These are phyloP conservation scores for Phytophthora citrophthora DNA, from an alignment of 352 stramenopile species.

Conservation along the genomic window DNA sequence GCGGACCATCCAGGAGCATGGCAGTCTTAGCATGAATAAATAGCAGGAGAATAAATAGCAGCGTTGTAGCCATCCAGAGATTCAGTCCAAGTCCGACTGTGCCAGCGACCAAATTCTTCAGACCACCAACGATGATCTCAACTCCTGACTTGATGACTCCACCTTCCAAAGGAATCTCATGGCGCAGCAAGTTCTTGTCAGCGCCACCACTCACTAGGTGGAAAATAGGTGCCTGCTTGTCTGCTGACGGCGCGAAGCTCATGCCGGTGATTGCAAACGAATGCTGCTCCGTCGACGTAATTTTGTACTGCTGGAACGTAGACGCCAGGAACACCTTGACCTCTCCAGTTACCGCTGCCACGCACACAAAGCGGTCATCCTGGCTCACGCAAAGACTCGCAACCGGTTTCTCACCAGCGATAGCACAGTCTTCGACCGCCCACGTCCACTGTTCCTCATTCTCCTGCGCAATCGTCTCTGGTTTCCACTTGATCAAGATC, in stretches of 20 bases:
- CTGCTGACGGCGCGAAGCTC: constrained; percentile 54
- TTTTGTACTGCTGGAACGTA: constrained; percentile 60
- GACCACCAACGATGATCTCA: constrained; percentile 36
- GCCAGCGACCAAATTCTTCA: constrained; percentile 37
- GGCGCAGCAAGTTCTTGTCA: constrained; percentile 76
- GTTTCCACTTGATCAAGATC: constrained; percentile 84
- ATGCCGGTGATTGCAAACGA: constrained; percentile 87
- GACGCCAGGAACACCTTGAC: constrained; percentile 65
- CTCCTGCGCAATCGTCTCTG: constrained; percentile 68
- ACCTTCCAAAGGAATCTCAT: constrained; percentile 64
- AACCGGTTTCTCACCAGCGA: constrained; percentile 77
- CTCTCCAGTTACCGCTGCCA: constrained; percentile 74
- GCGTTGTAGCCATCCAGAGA: constrained; percentile 47
- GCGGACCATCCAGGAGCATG: constrained; percentile 54
- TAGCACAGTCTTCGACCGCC: constrained; percentile 53
- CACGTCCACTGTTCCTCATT: constrained; percentile 77
- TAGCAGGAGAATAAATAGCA: constrained; percentile 79
- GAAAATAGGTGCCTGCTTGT: constrained; percentile 42
- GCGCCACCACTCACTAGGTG: constrained; percentile 77
- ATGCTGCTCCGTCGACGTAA: constrained; percentile 64
- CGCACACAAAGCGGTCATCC: constrained; percentile 76
- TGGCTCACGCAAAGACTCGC: constrained; percentile 79
- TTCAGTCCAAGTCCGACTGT: constrained; percentile 57
- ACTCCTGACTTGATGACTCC: constrained; percentile 57
- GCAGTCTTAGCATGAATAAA: constrained; percentile 76